Evolutionary conservation across 2,329 filamentous ascomycete species (phyloP).

Genomic region (Fusarium equiseti): DNA sequence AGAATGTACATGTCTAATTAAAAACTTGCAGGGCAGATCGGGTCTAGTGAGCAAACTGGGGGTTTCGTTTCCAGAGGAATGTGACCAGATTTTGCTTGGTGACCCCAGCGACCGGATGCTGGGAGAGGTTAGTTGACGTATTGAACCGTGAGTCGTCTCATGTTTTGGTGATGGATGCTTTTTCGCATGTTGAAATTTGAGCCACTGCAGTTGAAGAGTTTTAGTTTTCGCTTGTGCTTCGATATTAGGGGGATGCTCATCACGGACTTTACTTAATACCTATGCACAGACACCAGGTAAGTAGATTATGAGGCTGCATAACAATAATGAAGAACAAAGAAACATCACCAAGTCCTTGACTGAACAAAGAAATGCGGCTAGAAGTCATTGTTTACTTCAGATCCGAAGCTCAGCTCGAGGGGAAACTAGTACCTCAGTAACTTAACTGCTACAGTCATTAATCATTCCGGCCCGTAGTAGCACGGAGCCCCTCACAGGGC

Average conservation of each 20-base stretch:
- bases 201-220: neutral
- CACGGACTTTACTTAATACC: too few relatives aligned
- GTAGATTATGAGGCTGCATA: neutral
- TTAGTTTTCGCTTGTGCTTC: neutral
- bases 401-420: constrained; percentile 1
- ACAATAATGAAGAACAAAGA: neutral
- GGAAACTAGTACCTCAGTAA: neutral
- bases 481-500: constrained; percentile 31
- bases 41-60: constrained; percentile 29
- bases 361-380: constrained; percentile 21
- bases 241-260: neutral
- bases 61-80: constrained; percentile 47
- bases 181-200: constrained; percentile 5
- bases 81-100: constrained; percentile 40
- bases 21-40: constrained; percentile 34
- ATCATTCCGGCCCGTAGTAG: constrained; percentile 37
- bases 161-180: constrained; percentile 8
- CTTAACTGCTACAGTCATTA: constrained; percentile 16
- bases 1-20: constrained; percentile 31
- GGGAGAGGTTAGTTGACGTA: constrained; percentile 17
- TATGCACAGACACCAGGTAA: neutral
- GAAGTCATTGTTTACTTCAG: neutral
- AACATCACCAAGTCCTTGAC: neutral
- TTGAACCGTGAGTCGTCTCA: constrained; percentile 19
- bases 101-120: constrained; percentile 36